Evolutionary conservation across 805 yeast genomes (phyloP), one percentile per base, ranked within the genome.

Genomic region (Zygosaccharomyces rouxii): DNA sequence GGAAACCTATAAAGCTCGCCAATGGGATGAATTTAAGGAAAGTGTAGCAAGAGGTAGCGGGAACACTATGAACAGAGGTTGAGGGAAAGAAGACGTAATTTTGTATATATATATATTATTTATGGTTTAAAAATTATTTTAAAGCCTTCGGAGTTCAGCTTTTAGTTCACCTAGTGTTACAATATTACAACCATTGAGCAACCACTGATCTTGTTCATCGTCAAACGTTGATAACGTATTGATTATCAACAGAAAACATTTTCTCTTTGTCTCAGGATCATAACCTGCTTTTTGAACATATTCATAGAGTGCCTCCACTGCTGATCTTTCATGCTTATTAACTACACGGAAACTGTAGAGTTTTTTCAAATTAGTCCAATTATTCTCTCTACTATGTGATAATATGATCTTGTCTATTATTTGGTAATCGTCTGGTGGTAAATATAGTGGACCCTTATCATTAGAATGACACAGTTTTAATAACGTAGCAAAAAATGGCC

Each of bases 1-100:
- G 28, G 84, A 81, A 54, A 89, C 96, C 4, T 78, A 84, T 57
- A 81, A 86, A 60, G 80, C 84, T 48, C 75, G 99, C 49, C 77
- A 79, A 37, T 94, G 98, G 98, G 99, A 94, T 68, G 95, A 86
- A 52, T 94, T 92, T 74, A 81, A 82, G 40, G 99, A 94, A 53
- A 79, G 80, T 3, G 81, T 89, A 63, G 85, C 89, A 0, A 81
- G 79, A 59, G 99, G 99, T 6, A 82, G 90, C 48, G 99, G 99
- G 9, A 92, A 92, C 63, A 89, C 90, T 41, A 80, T 77, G 64
- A 80, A 84, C 57, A 68, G 79, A 47, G 92, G 92, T 33, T 58
- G 28, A 44, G 16, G 10, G 4, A 22, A 14, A 33, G 4, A 14
- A 16, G 11, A 29, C 44, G 19, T 14, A 16, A 40, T 41, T 29